These are phyloP conservation scores for Blastomyces gilchristii DNA, from an alignment of 2,329 filamentous ascomycete genomes.

Conservation along the genomic window DNA sequence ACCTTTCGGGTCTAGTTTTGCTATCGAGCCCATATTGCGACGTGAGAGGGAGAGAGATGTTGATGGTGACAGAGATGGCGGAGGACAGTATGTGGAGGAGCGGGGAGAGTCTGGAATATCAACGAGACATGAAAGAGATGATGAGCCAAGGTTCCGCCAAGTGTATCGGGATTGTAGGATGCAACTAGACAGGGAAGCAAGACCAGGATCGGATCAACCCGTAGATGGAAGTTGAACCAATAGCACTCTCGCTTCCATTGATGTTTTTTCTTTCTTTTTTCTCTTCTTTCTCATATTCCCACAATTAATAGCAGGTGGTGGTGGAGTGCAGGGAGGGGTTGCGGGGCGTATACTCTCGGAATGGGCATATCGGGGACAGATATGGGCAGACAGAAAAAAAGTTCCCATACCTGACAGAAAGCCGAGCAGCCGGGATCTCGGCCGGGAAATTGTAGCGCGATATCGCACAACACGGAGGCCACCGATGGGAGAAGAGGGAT, in stretches of 20 bases:
- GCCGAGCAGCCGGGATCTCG: neutral
- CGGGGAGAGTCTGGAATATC: neutral
- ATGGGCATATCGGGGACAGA: neutral
- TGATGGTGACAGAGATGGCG: neutral
- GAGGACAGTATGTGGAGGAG: neutral
- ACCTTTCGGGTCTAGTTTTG: constrained; percentile 20
- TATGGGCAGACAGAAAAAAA: neutral
- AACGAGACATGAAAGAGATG: neutral
- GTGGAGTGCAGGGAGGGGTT: neutral
- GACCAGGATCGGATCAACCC: neutral
- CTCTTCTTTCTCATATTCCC: neutral
- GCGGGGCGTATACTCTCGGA: neutral
- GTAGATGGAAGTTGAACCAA: neutral
- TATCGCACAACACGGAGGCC: neutral
- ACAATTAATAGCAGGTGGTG: neutral
- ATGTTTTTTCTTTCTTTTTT: neutral
- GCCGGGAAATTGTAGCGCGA: neutral
- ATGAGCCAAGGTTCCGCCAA: constrained; percentile 5
- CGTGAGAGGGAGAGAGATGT: neutral
- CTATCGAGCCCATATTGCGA: constrained; percentile 13
- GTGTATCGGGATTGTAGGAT: neutral
- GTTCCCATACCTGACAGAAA: neutral
- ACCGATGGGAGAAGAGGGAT: neutral
- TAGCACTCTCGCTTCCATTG: neutral
- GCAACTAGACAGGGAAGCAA: neutral